Conservation (phyloP, 306 rosid genomes). For the Citrullus mucosospermus region DNA sequence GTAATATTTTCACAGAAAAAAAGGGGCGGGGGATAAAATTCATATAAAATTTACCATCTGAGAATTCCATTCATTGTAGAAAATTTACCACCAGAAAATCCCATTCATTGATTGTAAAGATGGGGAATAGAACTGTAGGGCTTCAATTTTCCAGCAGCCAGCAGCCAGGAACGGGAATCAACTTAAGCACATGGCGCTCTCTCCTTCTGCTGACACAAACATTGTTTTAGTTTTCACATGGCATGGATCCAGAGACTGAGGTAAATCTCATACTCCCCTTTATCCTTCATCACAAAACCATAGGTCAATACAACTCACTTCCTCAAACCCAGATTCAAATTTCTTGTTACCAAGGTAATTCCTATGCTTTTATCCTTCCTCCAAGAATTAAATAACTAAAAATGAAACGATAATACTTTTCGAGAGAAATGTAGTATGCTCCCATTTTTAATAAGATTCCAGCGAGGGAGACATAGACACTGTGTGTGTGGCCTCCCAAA, state of each 20-base stretch:
- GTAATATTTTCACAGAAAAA: not conserved
- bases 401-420: not conserved
- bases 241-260: not conserved
- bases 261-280: not conserved
- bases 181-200: not conserved
- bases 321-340: not conserved
- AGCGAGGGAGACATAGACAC: not conserved
- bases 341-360: not conserved
- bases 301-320: not conserved
- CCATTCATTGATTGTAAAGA: not conserved
- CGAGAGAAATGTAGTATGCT: not conserved
- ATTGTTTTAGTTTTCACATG: not conserved
- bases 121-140: no score
- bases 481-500: not conserved
- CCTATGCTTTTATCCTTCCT: not conserved
- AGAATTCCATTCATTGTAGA: not conserved
- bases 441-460: not conserved
- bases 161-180: not conserved
- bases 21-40: not conserved
- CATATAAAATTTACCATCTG: slow-evolving; percentile 1
- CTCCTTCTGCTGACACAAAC: not conserved
- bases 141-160: not conserved
- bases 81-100: not conserved
- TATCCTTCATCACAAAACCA: not conserved
- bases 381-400: not conserved